Evolutionary conservation across 164 flowering plant species (phyloP), one percentile per base, ranked within the genome.

Genomic region (Aristolochia contorta): DNA sequence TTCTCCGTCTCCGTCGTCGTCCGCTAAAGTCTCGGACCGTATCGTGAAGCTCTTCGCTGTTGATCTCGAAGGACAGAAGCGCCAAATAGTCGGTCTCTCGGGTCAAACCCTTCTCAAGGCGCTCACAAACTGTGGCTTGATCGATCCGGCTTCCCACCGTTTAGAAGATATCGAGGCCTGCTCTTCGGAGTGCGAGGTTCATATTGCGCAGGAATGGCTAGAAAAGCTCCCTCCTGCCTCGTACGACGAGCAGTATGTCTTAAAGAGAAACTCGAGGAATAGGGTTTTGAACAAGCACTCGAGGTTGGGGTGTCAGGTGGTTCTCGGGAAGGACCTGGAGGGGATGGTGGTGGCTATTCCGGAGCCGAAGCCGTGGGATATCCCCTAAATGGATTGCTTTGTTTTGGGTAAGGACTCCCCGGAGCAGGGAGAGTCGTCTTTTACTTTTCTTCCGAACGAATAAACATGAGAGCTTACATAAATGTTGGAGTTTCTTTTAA

Each of bases 341-440:
- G 99, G 99, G 61, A 94, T 94, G 99, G 99, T 94, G 49, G 93
- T 94, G 24, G 97, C 97, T 1, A 75, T 94, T n/a, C 89, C 99
- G 14, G 95, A 94, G 75, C 81, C 95, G 21, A 94, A 82, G 74
- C 88, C 97, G 2, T 93, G 99, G 99, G 91, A 88, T 56, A 90
- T 56, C 58, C 90, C 96, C 32, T 87, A 72, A 83, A 47, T 16
- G 19, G 21, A 16, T 30, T 30, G 53, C 22, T 18, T 18, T 18
- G 20, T 49, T 49, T 21, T 54, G 57, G 53, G 53, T 49, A 20
- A 20, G 57, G 10, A 20, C 16, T 6, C 27, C 27, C 23, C 8
- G 32, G 23, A 54, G 57, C 7, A 21, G 13, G 23, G 32, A 16
- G 30, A 16, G 30, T 24, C 24, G 22, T 25, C 10, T 16, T 54